Conservation (phyloP, 148 eudicot genomes). For the Linanthus parryae region DNA sequence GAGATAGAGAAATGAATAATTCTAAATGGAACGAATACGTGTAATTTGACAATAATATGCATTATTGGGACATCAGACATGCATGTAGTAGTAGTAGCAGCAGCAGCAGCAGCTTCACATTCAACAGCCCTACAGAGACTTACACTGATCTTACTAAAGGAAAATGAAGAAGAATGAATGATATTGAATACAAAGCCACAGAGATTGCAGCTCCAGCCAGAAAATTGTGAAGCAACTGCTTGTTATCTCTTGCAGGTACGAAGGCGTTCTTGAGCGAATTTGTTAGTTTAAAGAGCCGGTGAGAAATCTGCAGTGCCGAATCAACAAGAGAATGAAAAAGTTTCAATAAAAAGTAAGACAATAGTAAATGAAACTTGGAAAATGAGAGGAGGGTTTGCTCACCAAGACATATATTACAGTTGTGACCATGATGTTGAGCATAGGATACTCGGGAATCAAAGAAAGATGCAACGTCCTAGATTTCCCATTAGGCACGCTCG, state of each 20-base stretch:
- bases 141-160: constrained; percentile 49
- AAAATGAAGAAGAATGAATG: constrained; percentile 66
- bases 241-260: constrained; percentile 70
- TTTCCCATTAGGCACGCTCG: constrained; percentile 83
- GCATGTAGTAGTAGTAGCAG: no score
- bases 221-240: constrained; percentile 55
- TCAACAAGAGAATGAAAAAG: not conserved
- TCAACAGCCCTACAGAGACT: no score
- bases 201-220: constrained; percentile 68
- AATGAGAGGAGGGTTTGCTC: constrained; percentile 11
- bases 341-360: not conserved
- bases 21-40: no score
- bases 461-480: constrained; percentile 88
- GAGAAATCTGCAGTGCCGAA: constrained; percentile 52
- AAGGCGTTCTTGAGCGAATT: constrained; percentile 63
- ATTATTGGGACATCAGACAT: no score
- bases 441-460: constrained; percentile 72
- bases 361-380: not conserved
- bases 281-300: constrained; percentile 77
- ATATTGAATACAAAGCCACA: constrained; percentile 44
- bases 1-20: no score
- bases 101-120: no score
- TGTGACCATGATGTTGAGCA: constrained; percentile 89
- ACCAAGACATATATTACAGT: constrained; percentile 82
- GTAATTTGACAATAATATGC: no score